Percentiles rank a stretch among this genome's conserved stretches.
These are phyloP conservation scores for Lipomyces oligophaga DNA, from an alignment of 805 yeast species.

Conservation along the genomic window DNA sequence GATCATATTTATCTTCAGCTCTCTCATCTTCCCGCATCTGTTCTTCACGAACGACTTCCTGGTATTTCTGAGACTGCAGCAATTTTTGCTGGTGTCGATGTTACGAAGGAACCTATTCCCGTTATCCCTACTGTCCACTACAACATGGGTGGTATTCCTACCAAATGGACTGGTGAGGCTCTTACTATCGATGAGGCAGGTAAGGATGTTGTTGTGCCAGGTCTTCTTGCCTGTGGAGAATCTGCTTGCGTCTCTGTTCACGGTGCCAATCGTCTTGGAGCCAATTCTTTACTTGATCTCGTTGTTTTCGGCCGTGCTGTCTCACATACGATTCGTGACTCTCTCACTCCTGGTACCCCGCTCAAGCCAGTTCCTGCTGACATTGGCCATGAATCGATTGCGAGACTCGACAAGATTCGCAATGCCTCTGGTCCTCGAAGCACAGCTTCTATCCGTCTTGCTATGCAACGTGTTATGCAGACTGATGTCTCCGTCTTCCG, in stretches of 20 bases:
- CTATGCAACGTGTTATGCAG: constrained; percentile 96
- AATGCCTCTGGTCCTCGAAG: constrained; percentile 75
- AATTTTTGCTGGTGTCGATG: constrained; percentile 98
- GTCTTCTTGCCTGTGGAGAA: constrained; percentile 96
- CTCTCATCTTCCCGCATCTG: constrained; percentile 88
- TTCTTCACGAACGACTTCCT: constrained; percentile 91
- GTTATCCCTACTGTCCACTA: constrained; percentile 97
- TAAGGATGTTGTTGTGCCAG: constrained; percentile 86
- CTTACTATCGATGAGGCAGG: constrained; percentile 78
- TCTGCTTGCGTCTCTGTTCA: constrained; percentile 99
- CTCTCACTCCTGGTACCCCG: constrained; percentile 83
- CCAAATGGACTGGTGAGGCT: constrained; percentile 95
- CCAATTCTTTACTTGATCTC: constrained; percentile 91
- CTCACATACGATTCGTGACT: constrained; percentile 82
- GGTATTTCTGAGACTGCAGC: constrained; percentile 99
- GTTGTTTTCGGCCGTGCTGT: constrained; percentile 99
- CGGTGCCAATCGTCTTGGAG: constrained; percentile 99
- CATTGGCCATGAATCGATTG: constrained; percentile 84
- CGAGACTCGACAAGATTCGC: constrained; percentile 83
- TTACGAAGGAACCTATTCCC: constrained; percentile 98
- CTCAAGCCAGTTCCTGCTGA: constrained; percentile 78
- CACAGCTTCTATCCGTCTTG: constrained; percentile 84
- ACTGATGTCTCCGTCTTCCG: constrained; percentile 95
- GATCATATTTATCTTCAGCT: constrained; percentile 95
- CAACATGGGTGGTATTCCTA: constrained; percentile 99